Base-by-base conservation (phyloP, 75 land plant species). In the Gnetum montanum region DNA sequence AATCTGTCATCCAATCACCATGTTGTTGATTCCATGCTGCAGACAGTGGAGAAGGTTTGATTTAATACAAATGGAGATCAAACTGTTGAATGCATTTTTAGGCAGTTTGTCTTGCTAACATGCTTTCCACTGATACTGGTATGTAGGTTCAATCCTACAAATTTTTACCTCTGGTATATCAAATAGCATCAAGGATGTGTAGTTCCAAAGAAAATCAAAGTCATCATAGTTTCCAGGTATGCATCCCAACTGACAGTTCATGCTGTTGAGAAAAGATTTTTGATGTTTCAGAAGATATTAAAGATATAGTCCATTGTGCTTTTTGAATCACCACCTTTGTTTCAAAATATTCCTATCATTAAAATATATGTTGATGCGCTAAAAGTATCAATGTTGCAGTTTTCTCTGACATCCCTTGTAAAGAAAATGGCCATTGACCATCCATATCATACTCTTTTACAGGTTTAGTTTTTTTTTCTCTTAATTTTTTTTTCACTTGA, bases 131-230 rank as follows among this genome's bases (percentile, higher is more conserved):
- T n/a, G n/a, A n/a, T n/a, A n/a, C n/a, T n/a, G n/a, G n/a, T n/a
- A n/a, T n/a, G 34, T 77, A 95, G 99, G 97, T 90, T 26, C 97
- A 83, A 46, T 78, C 99, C 4, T 86, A 76, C 65, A 95, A 95
- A 59, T 95, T 95, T 61, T 62, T 95, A 41, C 97, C 96, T 13
- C 54, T 95, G 24, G 93, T 90, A 1, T 95, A 95, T 68, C 99
- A 95, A 66, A 95, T 95, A 65, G 99, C 99, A 23, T 95, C 99
- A 54, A 67, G 99, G 52, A 66, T 95, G 67, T 84, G 99, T 18
- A 65, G 72, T 62, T 50, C 70, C 38, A 86, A 84, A 66, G 91
- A 83, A 33, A 54, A 57, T 8, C 53, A 46, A 18, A 87, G 73
- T 59, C 67, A 71, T 18, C 58, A 40, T 25, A 70, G 58, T 60